A percentile compares a stretch with the other conserved stretches of the same genome.
These are phyloP conservation scores for Ambrosiella beaveri DNA, from an alignment of 2,329 filamentous ascomycete genomes.

Conservation along the genomic window DNA sequence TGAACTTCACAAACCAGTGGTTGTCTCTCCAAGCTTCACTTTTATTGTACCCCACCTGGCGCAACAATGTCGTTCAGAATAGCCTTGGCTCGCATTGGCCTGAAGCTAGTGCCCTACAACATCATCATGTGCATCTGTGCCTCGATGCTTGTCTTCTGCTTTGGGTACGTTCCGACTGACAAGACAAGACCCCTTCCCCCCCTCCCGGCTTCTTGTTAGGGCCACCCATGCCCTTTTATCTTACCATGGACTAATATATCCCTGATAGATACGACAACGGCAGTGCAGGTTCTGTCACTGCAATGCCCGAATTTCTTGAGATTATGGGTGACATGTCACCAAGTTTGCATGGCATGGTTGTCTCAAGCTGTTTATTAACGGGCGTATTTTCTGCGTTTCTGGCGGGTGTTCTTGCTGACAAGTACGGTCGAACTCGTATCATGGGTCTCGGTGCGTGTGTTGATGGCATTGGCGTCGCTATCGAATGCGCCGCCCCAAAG, in stretches of 20 bases:
- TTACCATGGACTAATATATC: neutral
- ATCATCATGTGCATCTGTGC: constrained; percentile 18
- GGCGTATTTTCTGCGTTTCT: constrained; percentile 42
- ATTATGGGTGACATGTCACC: constrained; percentile 36
- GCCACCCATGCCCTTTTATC: neutral
- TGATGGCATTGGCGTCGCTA: constrained; percentile 33
- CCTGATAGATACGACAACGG: constrained; percentile 24
- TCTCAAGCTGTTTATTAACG: constrained; percentile 42
- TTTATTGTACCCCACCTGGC: neutral
- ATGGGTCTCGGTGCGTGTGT: constrained; percentile 35
- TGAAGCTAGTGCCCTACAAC: constrained; percentile 16
- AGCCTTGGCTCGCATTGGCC: neutral
- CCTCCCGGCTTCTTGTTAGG: no score
- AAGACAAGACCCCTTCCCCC: no score
- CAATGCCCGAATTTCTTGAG: constrained; percentile 34
- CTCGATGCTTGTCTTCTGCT: constrained; percentile 20
- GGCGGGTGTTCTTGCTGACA: constrained; percentile 36
- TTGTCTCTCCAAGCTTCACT: no score
- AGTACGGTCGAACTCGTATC: constrained; percentile 33
- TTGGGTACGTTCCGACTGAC: constrained; percentile 16
- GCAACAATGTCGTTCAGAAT: neutral
- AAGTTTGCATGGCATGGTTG: constrained; percentile 39
- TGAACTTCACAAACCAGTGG: no score
- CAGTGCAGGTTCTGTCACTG: constrained; percentile 40
- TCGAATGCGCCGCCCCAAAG: constrained; percentile 21